Base-by-base conservation (phyloP, 768 basidiomycete genomes). In the Amanita rimosa region DNA sequence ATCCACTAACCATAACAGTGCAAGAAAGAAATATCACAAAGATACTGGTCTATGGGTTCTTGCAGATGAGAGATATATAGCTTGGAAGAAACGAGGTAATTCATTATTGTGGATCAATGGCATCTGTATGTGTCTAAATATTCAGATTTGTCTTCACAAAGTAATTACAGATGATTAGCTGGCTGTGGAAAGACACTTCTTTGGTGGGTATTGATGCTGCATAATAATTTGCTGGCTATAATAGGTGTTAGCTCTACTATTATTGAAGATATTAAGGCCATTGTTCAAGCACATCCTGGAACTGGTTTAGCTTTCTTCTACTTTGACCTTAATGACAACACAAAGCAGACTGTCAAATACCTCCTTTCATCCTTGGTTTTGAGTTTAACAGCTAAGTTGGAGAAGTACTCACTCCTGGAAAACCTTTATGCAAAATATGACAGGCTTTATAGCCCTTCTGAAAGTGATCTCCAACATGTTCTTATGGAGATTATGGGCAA, bases 111-210 rank as follows among this genome's bases (percentile, higher is more conserved):
- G 40, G 40, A 27, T 41, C 14, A 41, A 41, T 41, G 40, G 40
- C 1, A 41, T 41, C 6, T 22, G 40, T 41, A 22, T 27, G 40
- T 41, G 4, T 6, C 13, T 26, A 6, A 26, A 41, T 41, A 3
- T n/a, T 10, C 22, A 14, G 13, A 6, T 3, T 41, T 26, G 11
- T 41, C 7, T 14, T n/a, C n/a, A n/a, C n/a, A n/a, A 19, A 22
- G 13, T 14, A 26, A 41, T n/a, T 27, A 6, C 8, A 14, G 13
- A 6, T 24, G 14, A 21, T 21, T 24, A 44, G 43, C 43, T 44
- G 43, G 43, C 11, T 44, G 43, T 44, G 43, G 43, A 31, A 44
- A 43, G 27, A 43, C 41, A 26, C 6, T 43, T 17, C 27, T 43
- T n/a, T 43, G 41, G 41, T 33, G 16, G 8, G 29, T 3, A 19